Evolutionary conservation across 2,329 filamentous ascomycete genomes (phyloP).

Genomic region (Ophiostoma sp.): DNA sequence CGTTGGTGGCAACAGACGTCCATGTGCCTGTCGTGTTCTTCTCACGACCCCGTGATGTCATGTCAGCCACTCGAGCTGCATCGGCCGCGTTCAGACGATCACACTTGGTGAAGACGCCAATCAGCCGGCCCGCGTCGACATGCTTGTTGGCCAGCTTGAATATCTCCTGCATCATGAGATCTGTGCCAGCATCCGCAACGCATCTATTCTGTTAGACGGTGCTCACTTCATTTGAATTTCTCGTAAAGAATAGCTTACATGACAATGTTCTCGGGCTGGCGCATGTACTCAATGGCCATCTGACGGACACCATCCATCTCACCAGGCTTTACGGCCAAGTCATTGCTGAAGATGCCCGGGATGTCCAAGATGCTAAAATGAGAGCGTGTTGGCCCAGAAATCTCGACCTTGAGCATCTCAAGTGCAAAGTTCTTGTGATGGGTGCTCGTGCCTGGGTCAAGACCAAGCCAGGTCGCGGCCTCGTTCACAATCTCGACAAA

Average conservation of each 20-base stretch:
- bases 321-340: neutral
- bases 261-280: neutral
- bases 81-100: neutral
- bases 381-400: neutral
- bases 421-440: neutral
- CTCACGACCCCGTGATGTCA: neutral
- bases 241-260: neutral
- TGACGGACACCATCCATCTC: neutral
- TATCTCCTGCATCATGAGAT: constrained; percentile 18
- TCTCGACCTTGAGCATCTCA: neutral
- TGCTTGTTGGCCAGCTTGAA: constrained; percentile 1
- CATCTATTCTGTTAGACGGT: neutral
- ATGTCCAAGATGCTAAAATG: neutral
- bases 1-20: neutral
- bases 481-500: neutral
- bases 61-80: neutral
- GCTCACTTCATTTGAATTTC: neutral
- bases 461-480: neutral
- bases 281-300: neutral
- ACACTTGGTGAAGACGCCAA: constrained; percentile 9
- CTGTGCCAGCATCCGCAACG: neutral
- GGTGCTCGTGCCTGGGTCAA: neutral
- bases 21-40: neutral
- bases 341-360: neutral
- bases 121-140: neutral